Conservation (phyloP, 1,284 basidiomycete species). For the Melampsora americana region DNA sequence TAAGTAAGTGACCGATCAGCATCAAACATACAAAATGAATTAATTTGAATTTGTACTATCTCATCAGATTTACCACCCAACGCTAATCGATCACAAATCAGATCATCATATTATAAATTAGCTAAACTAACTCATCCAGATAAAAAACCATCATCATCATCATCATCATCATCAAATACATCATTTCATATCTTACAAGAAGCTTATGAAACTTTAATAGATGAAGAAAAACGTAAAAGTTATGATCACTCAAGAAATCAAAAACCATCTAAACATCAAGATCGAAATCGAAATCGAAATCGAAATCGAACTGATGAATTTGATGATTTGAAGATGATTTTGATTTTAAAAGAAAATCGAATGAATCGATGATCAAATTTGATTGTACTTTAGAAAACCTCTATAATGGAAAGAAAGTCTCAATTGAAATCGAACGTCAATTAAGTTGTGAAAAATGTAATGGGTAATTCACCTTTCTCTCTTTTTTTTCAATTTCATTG, state of each 20-base stretch:
- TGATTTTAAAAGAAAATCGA: slow-evolving; percentile 13
- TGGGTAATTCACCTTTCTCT: slow-evolving; percentile 61
- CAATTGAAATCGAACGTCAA: slow-evolving; percentile 84
- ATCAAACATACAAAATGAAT: too few relatives aligned
- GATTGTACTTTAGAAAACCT: slow-evolving; percentile 86
- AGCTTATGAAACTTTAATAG: slow-evolving; percentile 37
- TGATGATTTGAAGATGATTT: slow-evolving; percentile 5
- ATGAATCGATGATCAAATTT: slow-evolving; percentile 72
- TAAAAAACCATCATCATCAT: slow-evolving; percentile 19
- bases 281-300: too few relatives aligned
- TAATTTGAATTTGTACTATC: not conserved
- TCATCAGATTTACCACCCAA: not conserved
- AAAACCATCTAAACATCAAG: not conserved
- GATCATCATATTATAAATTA: slow-evolving; percentile 23
- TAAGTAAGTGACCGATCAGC: too few relatives aligned
- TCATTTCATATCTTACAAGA: slow-evolving; percentile 21
- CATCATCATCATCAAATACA: not conserved
- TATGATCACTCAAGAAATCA: slow-evolving; percentile 11
- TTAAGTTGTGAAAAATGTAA: slow-evolving; percentile 73
- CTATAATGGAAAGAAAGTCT: slow-evolving; percentile 84
- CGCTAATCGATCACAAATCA: slow-evolving; percentile 24
- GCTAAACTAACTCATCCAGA: slow-evolving; percentile 38
- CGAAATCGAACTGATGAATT: too few relatives aligned
- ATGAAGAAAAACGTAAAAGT: slow-evolving; percentile 13
- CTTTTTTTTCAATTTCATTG: not conserved